Base-by-base conservation (phyloP, 2,329 filamentous ascomycete species). In the Lachnellula suecica region DNA sequence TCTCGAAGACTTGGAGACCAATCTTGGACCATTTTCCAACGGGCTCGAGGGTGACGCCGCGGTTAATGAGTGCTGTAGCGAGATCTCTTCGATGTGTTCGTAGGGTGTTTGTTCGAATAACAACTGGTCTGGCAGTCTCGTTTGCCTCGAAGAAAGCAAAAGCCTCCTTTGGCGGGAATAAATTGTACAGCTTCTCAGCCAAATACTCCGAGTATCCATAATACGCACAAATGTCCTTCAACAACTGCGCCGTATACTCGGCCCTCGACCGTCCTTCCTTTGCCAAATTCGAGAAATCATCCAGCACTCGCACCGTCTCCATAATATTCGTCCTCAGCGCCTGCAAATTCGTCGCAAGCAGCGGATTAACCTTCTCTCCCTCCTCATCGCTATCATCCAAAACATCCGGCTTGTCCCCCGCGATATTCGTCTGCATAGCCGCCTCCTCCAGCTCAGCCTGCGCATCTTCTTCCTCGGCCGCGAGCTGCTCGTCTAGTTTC, bases 21-120 rank as follows among this genome's bases (percentile, higher is more conserved):
- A 99, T 91, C 76, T 99, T 99, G 62, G 89, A 94, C 94, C 94
- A 99, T 72, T 97, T 97, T 56, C 94, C 94, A 17, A 99, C 91
- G 2, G 94, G 94, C 72, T 99, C 93, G 35, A 99, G 82, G 13
- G 92, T 95, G 44, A 99, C 94, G 59, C 94, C 94, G 59, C 93
- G 89, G 75, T 96, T 96, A 78, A 97, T 97, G 54, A 97, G 81
- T 1, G 92, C 83, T 71, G 97, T 92, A 9, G 94, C 94, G 17
- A 99, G 86, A 58, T 96, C 92, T 65, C 84, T 76, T 47, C 84
- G 78, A 67, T 85, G 82, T 34, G 83, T 87, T 37, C 91, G 88
- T 53, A 99, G 82, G 8, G 93, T 99, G 73, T 99, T 99, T 58
- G 94, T 97, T 66, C 94, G 87, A 68, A 99, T 95, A 60, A 99